Evolutionary conservation across 305 asterid genomes (phyloP), one percentile per base, ranked within the genome.

Genomic region (Fraxinus floribunda): DNA sequence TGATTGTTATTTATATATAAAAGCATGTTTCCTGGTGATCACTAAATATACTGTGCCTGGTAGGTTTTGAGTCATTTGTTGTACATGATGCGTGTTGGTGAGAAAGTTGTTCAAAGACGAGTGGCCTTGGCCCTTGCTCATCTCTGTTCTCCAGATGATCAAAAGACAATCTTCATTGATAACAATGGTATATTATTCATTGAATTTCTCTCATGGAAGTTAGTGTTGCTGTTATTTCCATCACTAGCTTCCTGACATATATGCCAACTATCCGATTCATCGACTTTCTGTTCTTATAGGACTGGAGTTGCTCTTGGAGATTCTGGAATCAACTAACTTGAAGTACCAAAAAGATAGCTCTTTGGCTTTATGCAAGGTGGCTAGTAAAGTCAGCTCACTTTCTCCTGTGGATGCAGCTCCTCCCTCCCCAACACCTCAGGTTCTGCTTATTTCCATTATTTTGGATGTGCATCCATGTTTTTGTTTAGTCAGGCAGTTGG

Each of bases 361-460:
- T 30, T 81, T 90, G 84, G 99, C 99, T 76, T 83, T 97, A 79
- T 93, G 93, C 89, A 93, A 89, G 85, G 84, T 97, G 89, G 94
- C 97, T 55, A 86, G 87, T 82, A 95, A 94, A 91, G 97, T 93
- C 5, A 93, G 89, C 89, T 89, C 96, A 57, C 95, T 92, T 80
- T 95, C 98, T 84, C 93, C 97, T 36, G 82, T 92, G 41, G 98
- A 97, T 89, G 97, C 98, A 32, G 98, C 98, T 87, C 99, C 99
- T 84, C 98, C 97, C 39, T 97, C 99, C 75, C 99, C 98, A 41
- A 81, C 83, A 81, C 95, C 97, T 77, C 97, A 97, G 98, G 99
- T 97, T 13, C 22, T 29, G 87, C 76, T 60, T 5, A 57, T 64
- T 46, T 6, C 10, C 39, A 64, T 26, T 70, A 52, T 79, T 22